Conservation (phyloP, 192 early-diverging fungal genomes). For the Physocladia obscura region DNA sequence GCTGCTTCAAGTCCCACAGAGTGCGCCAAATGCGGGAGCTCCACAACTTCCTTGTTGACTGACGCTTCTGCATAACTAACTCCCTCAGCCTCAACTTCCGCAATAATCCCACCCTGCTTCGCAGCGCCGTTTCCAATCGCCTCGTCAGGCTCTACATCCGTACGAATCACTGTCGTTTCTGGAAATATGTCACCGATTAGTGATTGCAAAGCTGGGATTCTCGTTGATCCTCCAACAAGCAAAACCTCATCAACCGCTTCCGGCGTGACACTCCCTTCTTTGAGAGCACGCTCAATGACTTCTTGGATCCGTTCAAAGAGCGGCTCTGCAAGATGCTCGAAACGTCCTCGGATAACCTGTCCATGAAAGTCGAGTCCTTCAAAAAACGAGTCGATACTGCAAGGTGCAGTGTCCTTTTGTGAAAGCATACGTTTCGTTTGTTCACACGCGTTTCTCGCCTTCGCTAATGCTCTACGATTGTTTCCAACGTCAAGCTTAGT, state of each 20-base stretch:
- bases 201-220: slow-evolving; percentile 84
- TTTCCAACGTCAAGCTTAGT: slow-evolving; percentile 73
- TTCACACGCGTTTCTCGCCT: slow-evolving; percentile 83
- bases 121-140: slow-evolving; percentile 88
- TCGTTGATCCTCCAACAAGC: slow-evolving; percentile 81
- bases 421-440: slow-evolving; percentile 89
- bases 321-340: slow-evolving; percentile 82
- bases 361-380: slow-evolving; percentile 90
- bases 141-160: slow-evolving; percentile 91
- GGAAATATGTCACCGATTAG: slow-evolving; percentile 73
- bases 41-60: slow-evolving; percentile 61
- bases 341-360: slow-evolving; percentile 79
- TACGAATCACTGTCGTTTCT: slow-evolving; percentile 66
- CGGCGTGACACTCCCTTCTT: slow-evolving; percentile 54
- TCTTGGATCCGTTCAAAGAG: slow-evolving; percentile 71
- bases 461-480: slow-evolving; percentile 76
- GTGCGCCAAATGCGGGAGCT: slow-evolving; percentile 66
- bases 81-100: slow-evolving; percentile 79
- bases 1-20: slow-evolving; percentile 74
- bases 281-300: slow-evolving; percentile 66
- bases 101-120: slow-evolving; percentile 76
- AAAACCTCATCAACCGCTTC: slow-evolving; percentile 86
- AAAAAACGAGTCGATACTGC: slow-evolving; percentile 87
- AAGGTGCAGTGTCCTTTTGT: slow-evolving; percentile 76
- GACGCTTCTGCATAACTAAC: slow-evolving; percentile 55